phyloP scores from a whole-genome alignment of 2,329 filamentous ascomycete genomes.

The Ceratocystiopsis sp. region DNA sequence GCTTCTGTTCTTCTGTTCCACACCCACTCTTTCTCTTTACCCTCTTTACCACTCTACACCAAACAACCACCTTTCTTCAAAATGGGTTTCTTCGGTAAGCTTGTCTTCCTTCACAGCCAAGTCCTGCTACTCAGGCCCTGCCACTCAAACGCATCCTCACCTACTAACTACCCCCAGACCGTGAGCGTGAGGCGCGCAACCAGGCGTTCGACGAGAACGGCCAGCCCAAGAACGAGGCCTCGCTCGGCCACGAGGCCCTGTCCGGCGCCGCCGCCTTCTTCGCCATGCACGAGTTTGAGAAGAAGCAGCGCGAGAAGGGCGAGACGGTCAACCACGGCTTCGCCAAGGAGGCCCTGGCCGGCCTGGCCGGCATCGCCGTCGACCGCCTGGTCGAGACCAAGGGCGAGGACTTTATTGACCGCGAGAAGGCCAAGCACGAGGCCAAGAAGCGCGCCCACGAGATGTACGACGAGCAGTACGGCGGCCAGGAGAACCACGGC shows the following conservation, averaged over 20 bases:
- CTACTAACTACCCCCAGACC: constrained; percentile 15
- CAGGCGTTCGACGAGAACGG: constrained; percentile 21
- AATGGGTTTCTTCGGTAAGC: constrained; percentile 9
- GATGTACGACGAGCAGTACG: constrained; percentile 48
- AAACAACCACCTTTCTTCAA: not conserved
- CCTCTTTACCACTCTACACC: not conserved
- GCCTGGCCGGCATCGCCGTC: constrained; percentile 55
- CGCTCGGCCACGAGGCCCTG: constrained; percentile 45
- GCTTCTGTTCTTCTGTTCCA: not conserved
- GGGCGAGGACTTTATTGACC: constrained; percentile 43
- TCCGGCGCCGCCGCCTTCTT: constrained; percentile 63
- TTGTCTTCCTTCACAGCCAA: too few relatives aligned
- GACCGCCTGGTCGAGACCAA: constrained; percentile 61
- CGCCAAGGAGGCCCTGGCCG: constrained; percentile 62
- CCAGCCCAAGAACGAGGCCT: constrained; percentile 43
- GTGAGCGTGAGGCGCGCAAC: constrained; percentile 25
- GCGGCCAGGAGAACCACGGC: constrained; percentile 33
- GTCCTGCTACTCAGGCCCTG: too few relatives aligned
- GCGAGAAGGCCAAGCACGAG: constrained; percentile 39
- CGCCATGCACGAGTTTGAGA: constrained; percentile 66
- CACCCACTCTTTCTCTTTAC: not conserved
- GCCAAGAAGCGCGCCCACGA: constrained; percentile 39
- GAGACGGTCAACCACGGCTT: constrained; percentile 53
- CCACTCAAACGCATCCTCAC: too few relatives aligned
- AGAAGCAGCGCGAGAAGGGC: constrained; percentile 55